Conservation (phyloP, 2,329 filamentous ascomycete genomes). For the Ophiocordyceps polyrhachis-furcata region DNA sequence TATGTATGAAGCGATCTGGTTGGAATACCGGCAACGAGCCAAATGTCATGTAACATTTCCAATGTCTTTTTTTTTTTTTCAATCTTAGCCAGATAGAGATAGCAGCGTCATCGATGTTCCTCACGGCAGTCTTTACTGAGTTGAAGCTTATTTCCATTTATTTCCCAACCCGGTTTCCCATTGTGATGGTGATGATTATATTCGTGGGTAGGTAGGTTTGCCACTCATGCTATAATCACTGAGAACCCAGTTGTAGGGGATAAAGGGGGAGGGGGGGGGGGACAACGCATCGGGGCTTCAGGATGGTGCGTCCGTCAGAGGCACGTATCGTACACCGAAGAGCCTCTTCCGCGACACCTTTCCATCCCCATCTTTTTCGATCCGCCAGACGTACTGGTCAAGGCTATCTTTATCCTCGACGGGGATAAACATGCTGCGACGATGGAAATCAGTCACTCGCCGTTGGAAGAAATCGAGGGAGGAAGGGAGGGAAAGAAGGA, state of each 20-base stretch:
- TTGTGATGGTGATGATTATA: no score
- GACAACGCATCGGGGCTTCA: no score
- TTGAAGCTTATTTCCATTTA: background rate
- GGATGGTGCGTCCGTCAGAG: slow-evolving; percentile 49
- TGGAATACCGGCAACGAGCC: background rate
- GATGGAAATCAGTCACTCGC: slow-evolving; percentile 3
- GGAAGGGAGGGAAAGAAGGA: background rate
- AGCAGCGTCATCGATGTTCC: background rate
- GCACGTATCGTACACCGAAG: slow-evolving; percentile 61
- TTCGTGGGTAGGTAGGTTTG: no score
- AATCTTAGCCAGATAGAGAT: background rate
- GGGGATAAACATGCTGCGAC: slow-evolving; percentile 51
- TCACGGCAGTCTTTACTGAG: background rate
- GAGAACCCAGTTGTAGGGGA: no score
- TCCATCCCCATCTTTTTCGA: slow-evolving; percentile 53
- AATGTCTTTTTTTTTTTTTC: no score
- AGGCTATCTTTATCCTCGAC: slow-evolving; percentile 31
- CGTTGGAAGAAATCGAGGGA: no score
- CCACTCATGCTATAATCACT: no score
- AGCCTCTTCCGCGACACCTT: slow-evolving; percentile 38
- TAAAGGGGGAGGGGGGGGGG: no score
- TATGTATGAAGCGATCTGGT: background rate
- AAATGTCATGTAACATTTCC: background rate
- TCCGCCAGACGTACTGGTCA: slow-evolving; percentile 51
- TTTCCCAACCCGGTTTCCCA: background rate